These are phyloP conservation scores for Pyrenula massariospora DNA, from an alignment of 495 filamentous ascomycete genomes.

Conservation along the genomic window DNA sequence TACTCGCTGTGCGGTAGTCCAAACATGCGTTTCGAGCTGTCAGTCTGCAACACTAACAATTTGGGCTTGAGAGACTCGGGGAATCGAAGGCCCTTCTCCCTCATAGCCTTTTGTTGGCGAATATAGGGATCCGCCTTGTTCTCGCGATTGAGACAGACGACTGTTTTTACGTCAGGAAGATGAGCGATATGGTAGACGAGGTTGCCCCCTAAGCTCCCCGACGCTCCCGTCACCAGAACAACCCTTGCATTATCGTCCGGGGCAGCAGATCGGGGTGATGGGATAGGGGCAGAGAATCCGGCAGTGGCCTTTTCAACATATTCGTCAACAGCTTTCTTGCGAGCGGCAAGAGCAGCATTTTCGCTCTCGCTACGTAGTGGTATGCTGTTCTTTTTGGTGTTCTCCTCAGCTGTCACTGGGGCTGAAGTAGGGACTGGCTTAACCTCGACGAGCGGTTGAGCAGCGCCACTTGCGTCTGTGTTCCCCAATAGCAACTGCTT, in stretches of 20 bases:
- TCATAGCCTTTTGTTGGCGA: slow-evolving; percentile 1
- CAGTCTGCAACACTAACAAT: slow-evolving; percentile 16
- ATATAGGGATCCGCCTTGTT: neutral
- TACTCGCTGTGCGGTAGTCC: slow-evolving; percentile 28
- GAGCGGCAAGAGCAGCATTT: slow-evolving; percentile 5
- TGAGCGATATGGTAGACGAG: slow-evolving; percentile 13
- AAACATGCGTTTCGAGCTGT: slow-evolving; percentile 21
- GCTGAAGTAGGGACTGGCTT: neutral
- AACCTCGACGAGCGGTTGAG: neutral
- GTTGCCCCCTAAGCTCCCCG: slow-evolving; percentile 34
- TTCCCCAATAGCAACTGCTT: neutral
- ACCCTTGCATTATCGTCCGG: slow-evolving; percentile 20
- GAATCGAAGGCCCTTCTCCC: neutral
- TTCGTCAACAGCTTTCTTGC: slow-evolving; percentile 13
- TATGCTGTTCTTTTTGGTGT: neutral
- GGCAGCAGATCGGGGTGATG: neutral
- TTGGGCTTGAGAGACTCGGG: neutral
- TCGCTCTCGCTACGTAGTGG: neutral
- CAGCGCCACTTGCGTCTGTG: neutral
- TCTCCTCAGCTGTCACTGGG: slow-evolving; percentile 1
- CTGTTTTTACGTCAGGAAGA: slow-evolving; percentile 6
- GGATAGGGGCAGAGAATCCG: slow-evolving; percentile 2
- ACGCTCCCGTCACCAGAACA: slow-evolving; percentile 36
- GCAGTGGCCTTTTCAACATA: slow-evolving; percentile 8
- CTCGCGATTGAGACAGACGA: slow-evolving; percentile 12